phyloP scores from a whole-genome alignment of 306 rosid species.

The Cucurbita moschata region DNA sequence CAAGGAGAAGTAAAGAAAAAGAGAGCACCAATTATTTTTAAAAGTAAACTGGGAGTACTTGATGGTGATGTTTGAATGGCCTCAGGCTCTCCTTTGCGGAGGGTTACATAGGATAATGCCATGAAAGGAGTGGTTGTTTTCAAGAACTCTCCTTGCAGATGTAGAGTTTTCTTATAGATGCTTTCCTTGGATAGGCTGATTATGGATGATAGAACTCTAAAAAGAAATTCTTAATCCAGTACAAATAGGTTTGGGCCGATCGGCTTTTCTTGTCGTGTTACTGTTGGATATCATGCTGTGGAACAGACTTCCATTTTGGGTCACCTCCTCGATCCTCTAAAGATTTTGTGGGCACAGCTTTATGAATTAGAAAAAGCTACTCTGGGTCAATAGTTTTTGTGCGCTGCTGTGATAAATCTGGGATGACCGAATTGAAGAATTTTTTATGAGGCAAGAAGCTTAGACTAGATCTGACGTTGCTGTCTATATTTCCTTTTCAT shows the following conservation, averaged over 20 bases:
- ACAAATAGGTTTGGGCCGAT: not conserved
- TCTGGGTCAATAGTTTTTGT: not conserved
- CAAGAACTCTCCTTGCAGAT: not conserved
- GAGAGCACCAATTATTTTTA: not conserved
- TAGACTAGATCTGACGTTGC: not conserved
- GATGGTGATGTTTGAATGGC: not conserved
- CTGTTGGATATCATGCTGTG: not conserved
- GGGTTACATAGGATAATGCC: not conserved
- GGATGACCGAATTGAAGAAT: not conserved
- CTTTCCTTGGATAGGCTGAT: not conserved
- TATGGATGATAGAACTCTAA: not conserved
- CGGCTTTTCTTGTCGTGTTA: not conserved
- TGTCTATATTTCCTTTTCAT: not conserved
- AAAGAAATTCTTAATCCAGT: not conserved
- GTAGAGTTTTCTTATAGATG: not conserved
- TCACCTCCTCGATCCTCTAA: not conserved
- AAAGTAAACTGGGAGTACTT: not conserved
- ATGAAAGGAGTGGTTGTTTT: not conserved
- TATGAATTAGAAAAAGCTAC: not conserved
- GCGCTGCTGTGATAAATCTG: not conserved
- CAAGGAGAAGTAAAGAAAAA: not conserved
- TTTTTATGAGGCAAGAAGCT: not conserved
- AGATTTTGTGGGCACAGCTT: not conserved
- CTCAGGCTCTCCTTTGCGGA: not conserved
- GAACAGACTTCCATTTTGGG: not conserved